Conservation (phyloP, 768 basidiomycete species). For the Phallus indusiatus region DNA sequence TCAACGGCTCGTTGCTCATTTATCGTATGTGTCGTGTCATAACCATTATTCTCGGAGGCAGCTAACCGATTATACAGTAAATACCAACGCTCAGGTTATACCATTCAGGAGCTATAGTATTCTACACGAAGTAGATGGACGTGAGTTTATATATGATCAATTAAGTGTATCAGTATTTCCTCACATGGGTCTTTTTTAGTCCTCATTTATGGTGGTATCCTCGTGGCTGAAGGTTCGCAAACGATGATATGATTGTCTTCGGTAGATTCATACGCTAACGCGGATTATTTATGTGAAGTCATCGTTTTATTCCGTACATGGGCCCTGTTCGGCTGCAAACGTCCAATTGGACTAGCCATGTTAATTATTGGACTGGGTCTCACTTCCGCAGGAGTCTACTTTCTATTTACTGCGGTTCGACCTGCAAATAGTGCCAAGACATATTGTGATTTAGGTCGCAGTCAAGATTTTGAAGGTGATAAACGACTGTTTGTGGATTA, state of each 20-base stretch:
- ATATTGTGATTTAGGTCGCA: not conserved
- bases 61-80: not conserved
- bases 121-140: not conserved
- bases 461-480: not conserved
- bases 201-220: not conserved
- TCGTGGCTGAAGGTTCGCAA: not conserved
- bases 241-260: not conserved
- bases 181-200: not conserved
- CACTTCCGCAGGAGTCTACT: not conserved
- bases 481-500: not conserved
- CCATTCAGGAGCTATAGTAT: not conserved
- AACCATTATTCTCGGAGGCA: not conserved
- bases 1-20: not conserved
- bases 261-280: not conserved
- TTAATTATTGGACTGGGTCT: not conserved
- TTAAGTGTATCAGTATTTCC: not conserved
- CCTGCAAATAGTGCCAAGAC: not conserved
- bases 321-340: not conserved
- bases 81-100: not conserved
- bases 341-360: not conserved
- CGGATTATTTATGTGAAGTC: not conserved
- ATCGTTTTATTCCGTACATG: not conserved
- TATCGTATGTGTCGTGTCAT: not conserved
- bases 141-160: not conserved
- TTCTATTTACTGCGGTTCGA: not conserved